Evolutionary conservation across 139 green algal genomes (phyloP), one percentile per base, ranked within the genome.

Genomic region (Picochlorum costavermella): DNA sequence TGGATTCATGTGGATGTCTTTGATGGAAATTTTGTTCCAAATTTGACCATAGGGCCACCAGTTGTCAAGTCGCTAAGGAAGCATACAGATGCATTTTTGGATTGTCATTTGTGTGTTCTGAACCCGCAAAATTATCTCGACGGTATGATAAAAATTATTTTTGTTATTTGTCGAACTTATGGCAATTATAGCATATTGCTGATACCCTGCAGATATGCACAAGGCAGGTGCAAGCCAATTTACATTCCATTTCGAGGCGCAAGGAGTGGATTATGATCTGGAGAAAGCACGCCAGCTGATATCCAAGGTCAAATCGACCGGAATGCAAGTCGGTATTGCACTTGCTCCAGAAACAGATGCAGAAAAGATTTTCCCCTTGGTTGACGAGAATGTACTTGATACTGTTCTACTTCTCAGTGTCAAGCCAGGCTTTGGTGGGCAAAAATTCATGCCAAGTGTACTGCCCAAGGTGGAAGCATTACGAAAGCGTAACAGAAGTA

Each of bases 11-110:
- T 88, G 23, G 84, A 90, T 57, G 60, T 90, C 13, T 73, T 69
- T 60, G 71, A 95, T 66, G 94, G 91, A 5, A 85, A 96, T 69
- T 96, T 97, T 70, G 90, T 98, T 11, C 86, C 85, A 14, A 97
- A 97, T 74, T 73, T 97, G 13, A 97, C 91, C 0, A 81, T 97
- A 17, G 91, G 91, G 6, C 74, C 85, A 4, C 88, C 90, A 1
- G 82, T 97, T 6, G 81, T 95, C 36, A 79, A 83, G 40, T 82
- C 67, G 26, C 73, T 97, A 17, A 74, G 88, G 23, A 88, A 88
- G 60, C 76, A 89, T 76, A 85, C 84, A 1, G 61, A 75, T 5
- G 85, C 86, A 6, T 96, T 95, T 68, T 64, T 97, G 29, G 91
- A 97, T 77, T 95, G 84, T 67, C 91, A 97, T 80, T 64, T 80